A percentile compares a stretch with the other conserved stretches of the same genome.
These are phyloP conservation scores for Boletus tylopilopsis DNA, from an alignment of 768 basidiomycete genomes.

Conservation along the genomic window DNA sequence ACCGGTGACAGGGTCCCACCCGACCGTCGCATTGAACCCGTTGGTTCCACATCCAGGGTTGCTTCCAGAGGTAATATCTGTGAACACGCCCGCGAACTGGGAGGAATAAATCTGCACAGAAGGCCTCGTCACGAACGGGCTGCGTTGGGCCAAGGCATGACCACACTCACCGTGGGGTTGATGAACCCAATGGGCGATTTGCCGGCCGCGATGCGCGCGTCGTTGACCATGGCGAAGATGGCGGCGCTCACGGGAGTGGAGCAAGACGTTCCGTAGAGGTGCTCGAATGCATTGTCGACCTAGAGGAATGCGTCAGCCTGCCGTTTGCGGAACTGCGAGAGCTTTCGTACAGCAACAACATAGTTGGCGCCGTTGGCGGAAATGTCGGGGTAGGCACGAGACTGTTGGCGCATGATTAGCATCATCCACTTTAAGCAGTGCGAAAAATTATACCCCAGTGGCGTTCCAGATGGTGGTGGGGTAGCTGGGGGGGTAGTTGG, in stretches of 20 bases:
- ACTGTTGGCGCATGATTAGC: slow-evolving; percentile 19
- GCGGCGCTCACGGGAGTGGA: slow-evolving; percentile 30
- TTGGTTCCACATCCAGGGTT: slow-evolving; percentile 42
- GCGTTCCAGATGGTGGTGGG: slow-evolving; percentile 25
- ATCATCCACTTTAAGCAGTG: neutral
- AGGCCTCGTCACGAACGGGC: no score
- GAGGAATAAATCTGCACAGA: slow-evolving; percentile 4
- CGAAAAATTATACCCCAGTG: slow-evolving; percentile 11
- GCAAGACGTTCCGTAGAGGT: slow-evolving; percentile 31
- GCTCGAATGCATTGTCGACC: slow-evolving; percentile 22
- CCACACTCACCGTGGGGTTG: neutral
- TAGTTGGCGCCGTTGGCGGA: slow-evolving; percentile 36
- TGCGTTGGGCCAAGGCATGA: neutral
- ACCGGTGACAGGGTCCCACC: slow-evolving; percentile 43
- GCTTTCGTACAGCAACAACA: slow-evolving; percentile 11
- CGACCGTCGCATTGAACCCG: no score
- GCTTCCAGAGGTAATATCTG: slow-evolving; percentile 45
- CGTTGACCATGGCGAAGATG: slow-evolving; percentile 38
- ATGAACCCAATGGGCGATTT: slow-evolving; percentile 29
- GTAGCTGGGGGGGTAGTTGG: slow-evolving; percentile 28
- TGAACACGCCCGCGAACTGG: slow-evolving; percentile 8
- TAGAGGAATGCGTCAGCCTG: neutral
- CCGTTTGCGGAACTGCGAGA: no score
- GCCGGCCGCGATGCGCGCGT: slow-evolving; percentile 30
- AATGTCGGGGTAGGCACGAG: slow-evolving; percentile 37